phyloP scores from a whole-genome alignment of 2,329 filamentous ascomycete genomes.

The Helotiales sp. region DNA sequence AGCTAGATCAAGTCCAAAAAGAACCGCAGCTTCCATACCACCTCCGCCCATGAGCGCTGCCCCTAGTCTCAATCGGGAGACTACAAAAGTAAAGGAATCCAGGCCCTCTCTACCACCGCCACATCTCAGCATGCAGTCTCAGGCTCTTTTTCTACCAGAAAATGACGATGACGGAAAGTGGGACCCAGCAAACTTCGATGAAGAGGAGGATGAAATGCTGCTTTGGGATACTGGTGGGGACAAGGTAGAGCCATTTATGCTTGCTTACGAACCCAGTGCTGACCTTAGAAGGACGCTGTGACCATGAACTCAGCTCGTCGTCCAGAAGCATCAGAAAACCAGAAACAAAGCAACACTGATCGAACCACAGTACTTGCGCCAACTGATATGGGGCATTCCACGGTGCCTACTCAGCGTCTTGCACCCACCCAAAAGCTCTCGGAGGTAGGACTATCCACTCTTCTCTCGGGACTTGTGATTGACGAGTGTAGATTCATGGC shows the following conservation, averaged over 20 bases:
- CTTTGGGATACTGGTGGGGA: slow-evolving; percentile 73
- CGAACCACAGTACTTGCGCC: background rate
- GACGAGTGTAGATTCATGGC: slow-evolving; percentile 31
- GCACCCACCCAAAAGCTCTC: slow-evolving; percentile 75
- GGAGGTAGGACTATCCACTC: slow-evolving; percentile 49
- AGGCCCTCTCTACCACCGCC: slow-evolving; percentile 56
- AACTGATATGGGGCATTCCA: slow-evolving; percentile 3
- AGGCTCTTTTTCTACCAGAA: slow-evolving; percentile 69
- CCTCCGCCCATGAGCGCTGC: slow-evolving; percentile 26
- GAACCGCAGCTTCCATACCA: slow-evolving; percentile 29
- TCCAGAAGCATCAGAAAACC: slow-evolving; percentile 17
- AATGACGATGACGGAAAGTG: slow-evolving; percentile 68
- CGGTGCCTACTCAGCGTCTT: slow-evolving; percentile 41
- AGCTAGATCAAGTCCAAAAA: slow-evolving; percentile 29
- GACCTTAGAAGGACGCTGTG: slow-evolving; percentile 22
- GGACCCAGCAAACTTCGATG: slow-evolving; percentile 69
- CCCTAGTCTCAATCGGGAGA: slow-evolving; percentile 22
- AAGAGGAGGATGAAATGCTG: slow-evolving; percentile 65
- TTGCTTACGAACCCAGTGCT: slow-evolving; percentile 30
- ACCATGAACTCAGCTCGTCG: slow-evolving; percentile 29
- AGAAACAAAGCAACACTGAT: slow-evolving; percentile 11
- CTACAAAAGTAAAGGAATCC: slow-evolving; percentile 32
- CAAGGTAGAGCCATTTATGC: slow-evolving; percentile 45
- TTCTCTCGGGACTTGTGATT: slow-evolving; percentile 9
- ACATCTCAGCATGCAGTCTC: slow-evolving; percentile 58